Base-by-base conservation (phyloP, 768 basidiomycete genomes). In the Dentipellis fragilis region DNA sequence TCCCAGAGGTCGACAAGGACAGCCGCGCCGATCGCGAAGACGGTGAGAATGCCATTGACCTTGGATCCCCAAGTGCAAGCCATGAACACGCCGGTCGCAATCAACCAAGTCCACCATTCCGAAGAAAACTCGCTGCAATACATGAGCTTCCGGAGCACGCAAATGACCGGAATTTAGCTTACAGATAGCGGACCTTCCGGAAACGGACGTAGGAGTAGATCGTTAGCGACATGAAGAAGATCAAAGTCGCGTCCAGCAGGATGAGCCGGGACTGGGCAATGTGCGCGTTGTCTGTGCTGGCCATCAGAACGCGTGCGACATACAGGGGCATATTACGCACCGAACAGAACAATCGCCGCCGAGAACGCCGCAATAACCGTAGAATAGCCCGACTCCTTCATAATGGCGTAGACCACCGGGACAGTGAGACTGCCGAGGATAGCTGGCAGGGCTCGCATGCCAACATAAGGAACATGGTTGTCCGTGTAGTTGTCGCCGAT, bases 361-460 rank as follows among this genome's bases (percentile, higher is more conserved):
- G 93, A 93, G 67, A 99, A 95, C 1, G 91, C 84, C 7, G 92
- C 84, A 57, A 98, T 83, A 38, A 93, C 72, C 5, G 92, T 89
- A 0, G 94, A 93, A 67, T 95, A 97, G 6, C 96, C 96, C 58
- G 88, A 88, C 75, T 98, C 93, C 70, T 96, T 89, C 96, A 98
- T 98, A 69, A 95, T 97, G 21, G 80, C 87, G 65, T 93, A 99
- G 0, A 98, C 85, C 58, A 98, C 74, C 0, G 94, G 89, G 12
- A 98, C 71, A 1, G 95, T 97, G 23, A 96, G 73, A 72, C 88
- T 89, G 50, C 91, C 92, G 34, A 99, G 76, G 58, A 96, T 80
- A 3, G 95, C 96, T 6, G 93, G 93, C 17, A 98, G 80, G 5
- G 89, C 85, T 40, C 96, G 80, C 83, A 99, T 84, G 60, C 93